Evolutionary conservation across 176 grass and related monocot genomes (phyloP).

Genomic region (Lolium perenne): DNA sequence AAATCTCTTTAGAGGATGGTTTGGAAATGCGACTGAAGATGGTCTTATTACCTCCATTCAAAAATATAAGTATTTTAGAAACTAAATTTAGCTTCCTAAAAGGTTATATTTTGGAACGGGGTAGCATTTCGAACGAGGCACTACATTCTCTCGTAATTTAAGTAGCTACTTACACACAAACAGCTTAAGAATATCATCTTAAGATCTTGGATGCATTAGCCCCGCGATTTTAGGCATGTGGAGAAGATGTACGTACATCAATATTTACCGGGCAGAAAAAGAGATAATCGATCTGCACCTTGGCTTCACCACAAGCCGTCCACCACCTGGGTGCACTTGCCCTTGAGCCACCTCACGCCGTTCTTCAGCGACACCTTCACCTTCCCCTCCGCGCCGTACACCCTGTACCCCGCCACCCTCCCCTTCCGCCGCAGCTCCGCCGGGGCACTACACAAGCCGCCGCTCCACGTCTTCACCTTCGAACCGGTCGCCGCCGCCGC

Average conservation of each 20-base stretch:
- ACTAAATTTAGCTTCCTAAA: no score
- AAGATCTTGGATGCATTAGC: no score
- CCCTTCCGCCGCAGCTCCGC: constrained; percentile 76
- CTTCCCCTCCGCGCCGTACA: constrained; percentile 57
- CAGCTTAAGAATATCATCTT: no score
- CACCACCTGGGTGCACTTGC: constrained; percentile 48
- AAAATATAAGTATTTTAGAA: no score
- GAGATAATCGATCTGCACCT: not conserved
- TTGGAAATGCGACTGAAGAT: no score
- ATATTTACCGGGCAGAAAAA: not conserved
- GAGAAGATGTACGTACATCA: not conserved
- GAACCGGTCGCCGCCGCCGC: not conserved
- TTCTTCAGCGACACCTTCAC: constrained; percentile 63
- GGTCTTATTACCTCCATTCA: no score
- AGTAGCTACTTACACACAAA: no score
- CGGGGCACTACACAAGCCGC: constrained; percentile 42
- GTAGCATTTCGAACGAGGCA: no score
- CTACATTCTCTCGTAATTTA: no score
- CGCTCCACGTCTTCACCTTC: constrained; percentile 31
- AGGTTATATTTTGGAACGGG: no score
- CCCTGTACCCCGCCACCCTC: constrained; percentile 61
- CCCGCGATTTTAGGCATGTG: no score
- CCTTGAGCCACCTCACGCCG: constrained; percentile 71
- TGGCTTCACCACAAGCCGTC: constrained; percentile 44
- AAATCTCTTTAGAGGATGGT: no score